Percentiles rank a stretch among this genome's conserved stretches.
Conservation (phyloP, 345 rosid species). For the Pistacia vera region DNA sequence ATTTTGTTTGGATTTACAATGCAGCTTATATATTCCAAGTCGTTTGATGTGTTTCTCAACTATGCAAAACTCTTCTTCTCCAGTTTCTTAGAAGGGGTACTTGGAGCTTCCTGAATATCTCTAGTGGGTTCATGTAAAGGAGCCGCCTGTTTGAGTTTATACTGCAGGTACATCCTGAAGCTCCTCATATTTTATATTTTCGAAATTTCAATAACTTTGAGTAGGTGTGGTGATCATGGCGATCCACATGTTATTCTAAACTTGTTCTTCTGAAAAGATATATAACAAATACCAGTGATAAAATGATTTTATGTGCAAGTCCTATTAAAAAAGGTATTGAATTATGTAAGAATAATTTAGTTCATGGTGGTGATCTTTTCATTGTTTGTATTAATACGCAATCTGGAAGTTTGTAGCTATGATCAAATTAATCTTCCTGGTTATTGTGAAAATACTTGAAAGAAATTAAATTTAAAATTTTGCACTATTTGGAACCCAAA, state of each 20-base stretch:
- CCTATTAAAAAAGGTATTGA: not conserved
- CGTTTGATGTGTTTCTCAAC: constrained; percentile 1
- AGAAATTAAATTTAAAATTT: not conserved
- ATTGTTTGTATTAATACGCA: not conserved
- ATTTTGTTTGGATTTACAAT: not conserved
- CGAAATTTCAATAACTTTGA: not conserved
- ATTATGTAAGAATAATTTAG: not conserved
- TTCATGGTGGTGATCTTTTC: not conserved
- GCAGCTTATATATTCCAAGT: not conserved
- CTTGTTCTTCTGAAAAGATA: not conserved
- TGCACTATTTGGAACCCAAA: not conserved
- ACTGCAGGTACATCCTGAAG: not conserved
- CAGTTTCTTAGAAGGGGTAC: not conserved
- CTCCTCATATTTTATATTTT: not conserved
- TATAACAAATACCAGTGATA: not conserved
- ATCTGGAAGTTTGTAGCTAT: not conserved
- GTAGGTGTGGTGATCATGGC: not conserved
- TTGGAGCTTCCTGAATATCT: not conserved
- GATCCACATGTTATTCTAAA: not conserved
- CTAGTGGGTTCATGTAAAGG: not conserved
- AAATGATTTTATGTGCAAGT: not conserved
- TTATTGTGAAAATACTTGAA: not conserved
- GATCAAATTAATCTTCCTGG: not conserved
- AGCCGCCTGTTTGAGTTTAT: not conserved
- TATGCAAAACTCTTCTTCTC: not conserved